Conservation (phyloP, 2,329 filamentous ascomycete species). For the Diaporthe sp. region DNA sequence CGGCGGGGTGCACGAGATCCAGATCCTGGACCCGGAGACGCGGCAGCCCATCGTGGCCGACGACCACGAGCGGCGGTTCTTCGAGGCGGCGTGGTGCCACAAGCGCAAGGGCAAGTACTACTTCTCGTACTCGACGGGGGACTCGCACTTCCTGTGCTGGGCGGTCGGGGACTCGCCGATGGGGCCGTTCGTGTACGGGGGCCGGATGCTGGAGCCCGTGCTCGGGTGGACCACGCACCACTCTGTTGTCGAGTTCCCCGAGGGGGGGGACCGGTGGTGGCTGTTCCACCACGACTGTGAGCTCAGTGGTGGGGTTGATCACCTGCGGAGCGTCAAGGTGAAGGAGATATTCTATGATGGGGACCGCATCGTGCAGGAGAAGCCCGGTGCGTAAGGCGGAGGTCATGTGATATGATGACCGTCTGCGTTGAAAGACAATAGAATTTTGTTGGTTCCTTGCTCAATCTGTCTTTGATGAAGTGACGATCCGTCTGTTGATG, state of each 20-base stretch:
- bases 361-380: constrained; percentile 67
- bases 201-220: constrained; percentile 81
- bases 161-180: constrained; percentile 74
- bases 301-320: constrained; percentile 76
- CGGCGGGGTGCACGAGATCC: constrained; percentile 68
- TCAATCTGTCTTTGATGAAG: neutral
- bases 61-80: constrained; percentile 82
- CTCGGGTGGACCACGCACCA: constrained; percentile 87
- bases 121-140: constrained; percentile 83
- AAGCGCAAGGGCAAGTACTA: constrained; percentile 79
- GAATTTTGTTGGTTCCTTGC: neutral
- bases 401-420: neutral
- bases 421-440: neutral
- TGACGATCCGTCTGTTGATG: no score
- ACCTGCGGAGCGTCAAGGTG: constrained; percentile 80
- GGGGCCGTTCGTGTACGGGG: constrained; percentile 81
- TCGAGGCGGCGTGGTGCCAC: constrained; percentile 86
- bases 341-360: constrained; percentile 80
- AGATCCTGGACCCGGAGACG: constrained; percentile 74
- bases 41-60: constrained; percentile 71
- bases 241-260: constrained; percentile 77
- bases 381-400: constrained; percentile 43
- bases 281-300: constrained; percentile 83
- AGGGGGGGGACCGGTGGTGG: constrained; percentile 73
- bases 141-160: constrained; percentile 81